Base-by-base conservation (phyloP, 1,284 basidiomycete species). In the Xerocomus cyaneibrunnescens region DNA sequence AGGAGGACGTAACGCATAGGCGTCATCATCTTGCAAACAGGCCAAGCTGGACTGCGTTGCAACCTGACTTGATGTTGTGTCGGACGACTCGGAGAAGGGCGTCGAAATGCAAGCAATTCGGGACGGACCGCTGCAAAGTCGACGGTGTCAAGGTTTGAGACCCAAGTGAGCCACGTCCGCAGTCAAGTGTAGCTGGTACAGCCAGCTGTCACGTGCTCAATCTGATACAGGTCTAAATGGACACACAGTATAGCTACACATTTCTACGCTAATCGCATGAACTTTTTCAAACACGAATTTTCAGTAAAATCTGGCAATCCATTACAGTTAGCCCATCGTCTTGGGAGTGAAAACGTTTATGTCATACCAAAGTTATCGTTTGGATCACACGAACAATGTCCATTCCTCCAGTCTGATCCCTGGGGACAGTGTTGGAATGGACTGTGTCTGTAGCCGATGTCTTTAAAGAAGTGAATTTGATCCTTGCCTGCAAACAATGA, bases 401-500 rank as follows among this genome's bases (percentile, higher is more conserved):
- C 76, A 23, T 65, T 28, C 0, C 42, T 58, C 41, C 68, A 64
- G 21, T 68, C 66, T 16, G 68, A 65, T 7, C 73, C 67, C 28
- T 71, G 67, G 0, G 86, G 85, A 60, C 86, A 88, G 52, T 86
- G 84, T 48, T 76, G 76, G 61, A 76, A 84, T 0, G 81, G 80
- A 23, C 74, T 68, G 48, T 86, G 84, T 49, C 77, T 72, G 62
- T 85, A 87, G 12, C 68, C 66, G 36, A 67, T 73, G 34, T 84
- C 80, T 13, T 77, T 67, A 66, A 92, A 91, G 72, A 89, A 91
- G 63, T 91, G 87, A 25, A 92, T 74, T 59, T 90, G 80, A 50
- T 83, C 78, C 62, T 80, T 84, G 25, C 75, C 70, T 3, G 84
- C 78, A 65, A 93, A 91, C 17, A 93, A 65, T 0, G 86, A 78